These are phyloP conservation scores for Rhodotorula babjevae DNA, from an alignment of 768 basidiomycete species.

Conservation along the genomic window DNA sequence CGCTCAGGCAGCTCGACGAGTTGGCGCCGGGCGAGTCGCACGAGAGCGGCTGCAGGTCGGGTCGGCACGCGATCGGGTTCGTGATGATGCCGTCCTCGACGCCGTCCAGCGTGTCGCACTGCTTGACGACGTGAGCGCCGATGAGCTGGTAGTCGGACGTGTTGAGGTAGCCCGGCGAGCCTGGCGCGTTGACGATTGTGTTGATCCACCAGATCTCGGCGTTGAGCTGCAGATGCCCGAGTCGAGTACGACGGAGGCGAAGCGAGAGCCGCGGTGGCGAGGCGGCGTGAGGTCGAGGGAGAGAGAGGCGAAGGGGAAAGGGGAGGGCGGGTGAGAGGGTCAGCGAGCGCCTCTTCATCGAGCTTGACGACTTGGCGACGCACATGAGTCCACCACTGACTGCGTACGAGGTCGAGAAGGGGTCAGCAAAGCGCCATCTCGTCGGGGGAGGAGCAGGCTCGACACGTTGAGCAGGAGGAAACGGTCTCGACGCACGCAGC, in stretches of 20 bases:
- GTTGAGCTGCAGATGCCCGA: slow-evolving; percentile 7
- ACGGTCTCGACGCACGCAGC: slow-evolving; percentile 1
- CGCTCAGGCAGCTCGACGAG: slow-evolving; percentile 8
- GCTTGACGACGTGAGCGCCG: slow-evolving; percentile 6
- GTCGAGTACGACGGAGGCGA: neutral
- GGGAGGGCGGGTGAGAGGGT: too few species aligned
- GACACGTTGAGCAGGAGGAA: neutral
- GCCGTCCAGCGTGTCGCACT: slow-evolving; percentile 41
- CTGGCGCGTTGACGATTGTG: slow-evolving; percentile 23
- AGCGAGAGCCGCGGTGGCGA: too few species aligned
- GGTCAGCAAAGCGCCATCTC: too few species aligned
- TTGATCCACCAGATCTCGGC: slow-evolving; percentile 32
- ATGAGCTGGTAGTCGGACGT: slow-evolving; percentile 17
- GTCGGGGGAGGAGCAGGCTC: too few species aligned
- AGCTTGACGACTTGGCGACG: too few species aligned
- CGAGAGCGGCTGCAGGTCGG: slow-evolving; percentile 31
- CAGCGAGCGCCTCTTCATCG: too few species aligned
- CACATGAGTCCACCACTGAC: too few species aligned
- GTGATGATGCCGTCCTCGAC: slow-evolving; percentile 46
- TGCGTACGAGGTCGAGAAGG: too few species aligned
- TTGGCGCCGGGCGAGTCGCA: slow-evolving; percentile 11
- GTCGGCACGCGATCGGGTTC: slow-evolving; percentile 45
- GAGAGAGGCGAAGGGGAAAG: too few species aligned
- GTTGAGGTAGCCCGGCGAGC: slow-evolving; percentile 20
- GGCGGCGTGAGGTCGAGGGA: too few species aligned